phyloP scores from a whole-genome alignment of 805 yeast genomes.

The Ascoidea rubescens region DNA sequence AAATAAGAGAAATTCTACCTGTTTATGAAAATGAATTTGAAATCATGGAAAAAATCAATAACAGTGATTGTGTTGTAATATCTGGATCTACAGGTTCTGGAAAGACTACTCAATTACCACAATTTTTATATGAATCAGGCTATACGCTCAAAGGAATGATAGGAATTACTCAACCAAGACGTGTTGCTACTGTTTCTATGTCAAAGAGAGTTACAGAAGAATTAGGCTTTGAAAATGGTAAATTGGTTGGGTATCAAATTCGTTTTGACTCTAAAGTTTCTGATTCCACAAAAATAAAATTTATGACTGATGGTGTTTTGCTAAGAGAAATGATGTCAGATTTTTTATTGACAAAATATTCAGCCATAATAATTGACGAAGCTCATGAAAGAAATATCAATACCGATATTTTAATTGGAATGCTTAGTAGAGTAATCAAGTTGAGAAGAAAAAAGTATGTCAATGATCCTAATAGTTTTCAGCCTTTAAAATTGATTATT shows the following conservation, averaged over 20 bases:
- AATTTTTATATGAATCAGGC: slow-evolving; percentile 86
- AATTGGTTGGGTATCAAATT: slow-evolving; percentile 63
- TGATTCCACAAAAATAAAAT: slow-evolving; percentile 59
- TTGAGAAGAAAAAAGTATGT: slow-evolving; percentile 45
- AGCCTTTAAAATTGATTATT: slow-evolving; percentile 68
- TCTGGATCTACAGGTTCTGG: slow-evolving; percentile 99
- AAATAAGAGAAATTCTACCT: slow-evolving; percentile 60
- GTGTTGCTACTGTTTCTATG: slow-evolving; percentile 92
- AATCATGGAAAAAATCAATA: slow-evolving; percentile 91
- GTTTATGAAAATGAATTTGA: slow-evolving; percentile 83
- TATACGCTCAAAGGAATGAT: slow-evolving; percentile 80
- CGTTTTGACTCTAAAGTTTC: slow-evolving; percentile 62
- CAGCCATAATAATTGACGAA: slow-evolving; percentile 84
- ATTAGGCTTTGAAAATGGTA: slow-evolving; percentile 53
- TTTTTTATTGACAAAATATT: slow-evolving; percentile 66
- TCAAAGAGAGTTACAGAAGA: slow-evolving; percentile 68
- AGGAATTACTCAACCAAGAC: slow-evolving; percentile 90
- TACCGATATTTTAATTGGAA: slow-evolving; percentile 91
- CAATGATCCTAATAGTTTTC: slow-evolving; percentile 31
- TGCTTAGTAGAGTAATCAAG: slow-evolving; percentile 74
- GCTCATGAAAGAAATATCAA: slow-evolving; percentile 96
- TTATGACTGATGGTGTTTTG: slow-evolving; percentile 92
- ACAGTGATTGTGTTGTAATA: slow-evolving; percentile 77
- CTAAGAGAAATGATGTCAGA: slow-evolving; percentile 89
- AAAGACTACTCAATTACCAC: slow-evolving; percentile 97